Evolutionary conservation across 2,329 filamentous ascomycete genomes (phyloP).

Genomic region (Colletotrichum caudatum): DNA sequence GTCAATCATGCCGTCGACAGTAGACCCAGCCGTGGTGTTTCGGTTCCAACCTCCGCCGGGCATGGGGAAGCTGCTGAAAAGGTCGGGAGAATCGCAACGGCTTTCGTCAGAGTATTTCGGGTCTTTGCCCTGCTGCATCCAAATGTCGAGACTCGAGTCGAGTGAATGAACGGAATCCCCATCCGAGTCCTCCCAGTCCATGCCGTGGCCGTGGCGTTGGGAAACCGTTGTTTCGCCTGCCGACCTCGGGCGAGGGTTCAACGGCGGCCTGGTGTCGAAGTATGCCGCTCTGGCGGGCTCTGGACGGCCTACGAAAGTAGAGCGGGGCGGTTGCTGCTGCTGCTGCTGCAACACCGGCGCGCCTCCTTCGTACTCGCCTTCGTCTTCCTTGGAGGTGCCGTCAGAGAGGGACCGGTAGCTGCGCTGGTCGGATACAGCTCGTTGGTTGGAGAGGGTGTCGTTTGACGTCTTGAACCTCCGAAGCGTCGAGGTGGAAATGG

Average conservation of each 20-base stretch:
- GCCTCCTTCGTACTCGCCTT: constrained; percentile 39
- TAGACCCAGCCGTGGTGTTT: constrained; percentile 59
- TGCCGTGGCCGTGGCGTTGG: constrained; percentile 51
- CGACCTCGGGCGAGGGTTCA: constrained; percentile 59
- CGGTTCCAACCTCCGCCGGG: constrained; percentile 59
- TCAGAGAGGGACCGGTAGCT: constrained; percentile 50
- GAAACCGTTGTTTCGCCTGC: constrained; percentile 60
- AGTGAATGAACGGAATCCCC: constrained; percentile 57
- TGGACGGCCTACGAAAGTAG: constrained; percentile 50
- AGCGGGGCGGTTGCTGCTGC: constrained; percentile 48
- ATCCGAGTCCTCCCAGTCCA: constrained; percentile 61
- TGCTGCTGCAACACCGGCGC: constrained; percentile 44
- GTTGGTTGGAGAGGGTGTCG: constrained; percentile 58
- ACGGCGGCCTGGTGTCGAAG: constrained; percentile 48
- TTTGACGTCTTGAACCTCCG: constrained; percentile 63
- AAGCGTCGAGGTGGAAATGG: constrained; percentile 68
- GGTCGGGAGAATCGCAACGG: constrained; percentile 59
- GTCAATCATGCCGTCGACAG: constrained; percentile 47
- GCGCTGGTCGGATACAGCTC: constrained; percentile 47
- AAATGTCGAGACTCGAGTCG: constrained; percentile 67
- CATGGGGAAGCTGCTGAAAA: constrained; percentile 66
- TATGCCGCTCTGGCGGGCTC: constrained; percentile 44
- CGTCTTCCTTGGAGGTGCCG: constrained; percentile 42
- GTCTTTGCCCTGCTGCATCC: constrained; percentile 64
- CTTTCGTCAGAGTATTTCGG: constrained; percentile 48